A percentile compares a stretch with the other conserved stretches of the same genome.
Evolutionary conservation across 148 eudicot genomes (phyloP).

Genomic region (Salicornia ramosissima): DNA sequence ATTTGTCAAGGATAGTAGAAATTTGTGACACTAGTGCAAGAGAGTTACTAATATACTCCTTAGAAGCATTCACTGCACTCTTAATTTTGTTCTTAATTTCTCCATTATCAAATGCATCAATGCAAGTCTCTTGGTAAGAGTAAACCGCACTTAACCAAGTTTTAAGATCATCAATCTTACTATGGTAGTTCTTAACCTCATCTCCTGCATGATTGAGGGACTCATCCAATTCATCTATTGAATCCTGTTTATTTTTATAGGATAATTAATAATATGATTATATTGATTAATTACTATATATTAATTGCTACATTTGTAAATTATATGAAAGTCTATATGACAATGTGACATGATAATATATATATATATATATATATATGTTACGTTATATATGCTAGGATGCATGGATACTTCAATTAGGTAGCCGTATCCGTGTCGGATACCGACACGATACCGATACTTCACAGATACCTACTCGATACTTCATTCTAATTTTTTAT

Average conservation of each 20-base stretch:
- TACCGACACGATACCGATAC: too few relatives aligned
- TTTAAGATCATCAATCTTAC: conserved; percentile 39
- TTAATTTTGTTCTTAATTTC: conserved; percentile 33
- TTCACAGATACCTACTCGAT: too few relatives aligned
- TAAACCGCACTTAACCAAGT: conserved; percentile 85
- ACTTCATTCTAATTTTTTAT: too few relatives aligned
- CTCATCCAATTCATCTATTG: conserved; percentile 51
- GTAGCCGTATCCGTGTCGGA: too few relatives aligned
- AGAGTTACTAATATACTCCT: conserved; percentile 60
- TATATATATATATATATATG: too few relatives aligned
- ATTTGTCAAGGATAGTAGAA: conserved; percentile 29
- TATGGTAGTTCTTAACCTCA: conserved; percentile 16
- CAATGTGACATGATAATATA: too few relatives aligned
- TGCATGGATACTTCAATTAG: too few relatives aligned
- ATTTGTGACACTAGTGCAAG: conserved; percentile 54
- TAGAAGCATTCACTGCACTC: conserved; percentile 32
- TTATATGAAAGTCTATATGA: too few relatives aligned
- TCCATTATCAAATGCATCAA: conserved; percentile 67
- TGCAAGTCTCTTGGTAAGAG: conserved; percentile 71
- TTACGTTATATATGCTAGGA: too few relatives aligned
- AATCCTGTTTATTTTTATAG: conserved; percentile 32
- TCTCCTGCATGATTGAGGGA: conserved; percentile 30
- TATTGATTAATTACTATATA: too few relatives aligned
- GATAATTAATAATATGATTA: too few relatives aligned
- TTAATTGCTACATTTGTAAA: too few relatives aligned